Conservation (phyloP, 176 grass and related monocot genomes). For the Rhynchospora breviuscula region DNA sequence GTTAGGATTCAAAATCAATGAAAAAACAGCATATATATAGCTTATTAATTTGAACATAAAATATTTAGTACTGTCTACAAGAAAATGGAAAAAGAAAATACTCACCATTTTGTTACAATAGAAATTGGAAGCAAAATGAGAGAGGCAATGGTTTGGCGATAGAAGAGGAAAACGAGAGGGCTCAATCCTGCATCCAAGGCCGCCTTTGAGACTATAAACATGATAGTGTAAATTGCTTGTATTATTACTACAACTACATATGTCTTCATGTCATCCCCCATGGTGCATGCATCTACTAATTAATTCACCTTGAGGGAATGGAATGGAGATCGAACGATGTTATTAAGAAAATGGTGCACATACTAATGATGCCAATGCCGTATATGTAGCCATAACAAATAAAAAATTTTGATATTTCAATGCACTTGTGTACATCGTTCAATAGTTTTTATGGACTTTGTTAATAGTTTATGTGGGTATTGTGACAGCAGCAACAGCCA, state of each 20-base stretch:
- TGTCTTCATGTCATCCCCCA: slow-evolving; percentile 20
- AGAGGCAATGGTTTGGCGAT: slow-evolving; percentile 55
- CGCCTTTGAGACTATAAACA: slow-evolving; percentile 62
- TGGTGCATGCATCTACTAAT: not conserved
- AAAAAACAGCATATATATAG: not conserved
- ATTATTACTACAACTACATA: slow-evolving; percentile 51
- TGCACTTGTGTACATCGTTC: too few species aligned
- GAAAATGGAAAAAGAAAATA: not conserved
- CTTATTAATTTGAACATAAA: too few species aligned
- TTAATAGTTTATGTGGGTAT: too few species aligned
- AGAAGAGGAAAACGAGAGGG: slow-evolving; percentile 80
- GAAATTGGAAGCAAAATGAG: slow-evolving; percentile 40
- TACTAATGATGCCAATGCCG: too few species aligned
- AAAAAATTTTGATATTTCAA: too few species aligned
- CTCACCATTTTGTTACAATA: slow-evolving; percentile 32
- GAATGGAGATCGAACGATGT: too few species aligned
- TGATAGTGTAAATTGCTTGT: slow-evolving; percentile 51
- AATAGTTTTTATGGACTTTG: too few species aligned
- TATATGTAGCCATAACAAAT: too few species aligned
- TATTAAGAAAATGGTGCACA: too few species aligned
- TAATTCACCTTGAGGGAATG: too few species aligned
- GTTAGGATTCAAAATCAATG: not conserved
- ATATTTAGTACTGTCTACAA: too few species aligned
- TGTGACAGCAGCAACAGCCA: too few species aligned
- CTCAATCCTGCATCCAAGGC: slow-evolving; percentile 48